Evolutionary conservation across 2,329 filamentous ascomycete species (phyloP), one percentile per base, ranked within the genome.

Genomic region (Gremmenia infestans): DNA sequence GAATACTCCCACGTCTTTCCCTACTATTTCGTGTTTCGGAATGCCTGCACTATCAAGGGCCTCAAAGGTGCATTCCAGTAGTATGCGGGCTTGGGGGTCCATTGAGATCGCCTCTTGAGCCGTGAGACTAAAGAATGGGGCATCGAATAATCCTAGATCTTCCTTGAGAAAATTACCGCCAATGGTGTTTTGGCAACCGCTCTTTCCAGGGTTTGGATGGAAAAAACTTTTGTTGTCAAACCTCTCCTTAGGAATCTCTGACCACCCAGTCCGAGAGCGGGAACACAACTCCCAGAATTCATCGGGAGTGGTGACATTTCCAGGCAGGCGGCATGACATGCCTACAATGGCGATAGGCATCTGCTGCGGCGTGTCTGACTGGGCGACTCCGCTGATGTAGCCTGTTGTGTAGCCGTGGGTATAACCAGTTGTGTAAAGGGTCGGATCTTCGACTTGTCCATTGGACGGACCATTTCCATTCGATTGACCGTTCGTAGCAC

Each of bases 81-180:
- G 84, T 62, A 91, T 77, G 61, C 88, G 81, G 69, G 90, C 87
- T 79, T 89, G 89, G 0, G 89, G 88, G 67, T 92, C 88, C 4
- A 87, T 90, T 67, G 90, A 86, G 51, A 83, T 81, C 35, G 88
- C 88, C 72, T 91, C 88, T 62, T 86, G 82, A 5, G 87, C 87
- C 32, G 87, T 91, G 82, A 92, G 90, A 72, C 89, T 89, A 80
- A 92, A 69, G 42, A 69, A 69, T 5, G 57, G 57, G 15, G 59
- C 59, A 50, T 61, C 59, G 65, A 92, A 92, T 42, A 60, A 22
- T 17, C 56, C 58, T 23, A 61, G 22, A 49, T 63, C 61, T 42
- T 62, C 57, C 15, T 63, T 58, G 22, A 63, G 17, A 40, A 62
- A 63, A 35, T 63, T 56, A 1, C 60, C 61, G 2, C 59, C 61